Evolutionary conservation across 1,284 basidiomycete genomes (phyloP).

Genomic region (Inonotus obliquus): DNA sequence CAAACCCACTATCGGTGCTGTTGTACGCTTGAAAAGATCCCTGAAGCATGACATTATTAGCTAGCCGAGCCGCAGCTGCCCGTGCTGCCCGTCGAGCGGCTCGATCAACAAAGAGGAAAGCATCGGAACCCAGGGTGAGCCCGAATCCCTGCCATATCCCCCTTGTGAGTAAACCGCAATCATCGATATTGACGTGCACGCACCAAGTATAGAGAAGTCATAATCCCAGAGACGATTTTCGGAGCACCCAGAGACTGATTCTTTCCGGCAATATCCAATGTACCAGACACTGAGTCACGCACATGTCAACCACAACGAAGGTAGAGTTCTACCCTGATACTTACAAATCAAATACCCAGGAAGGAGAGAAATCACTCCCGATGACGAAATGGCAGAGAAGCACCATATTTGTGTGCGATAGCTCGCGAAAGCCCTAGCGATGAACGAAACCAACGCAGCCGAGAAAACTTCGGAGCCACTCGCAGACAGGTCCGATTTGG

Average conservation of each 20-base stretch:
- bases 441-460: conserved; percentile 77
- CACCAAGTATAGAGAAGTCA: conserved; percentile 83
- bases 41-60: conserved; percentile 46
- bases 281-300: conserved; percentile 64
- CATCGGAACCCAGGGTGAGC: conserved; percentile 82
- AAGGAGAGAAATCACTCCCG: conserved; percentile 77
- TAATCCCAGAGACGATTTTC: conserved; percentile 76
- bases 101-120: conserved; percentile 76
- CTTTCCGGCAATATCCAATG: conserved; percentile 83
- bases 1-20: conserved; percentile 32
- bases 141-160: conserved; percentile 71
- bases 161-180: conserved; percentile 11
- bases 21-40: conserved; percentile 71
- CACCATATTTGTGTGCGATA: conserved; percentile 75
- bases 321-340: conserved; percentile 26
- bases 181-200: conserved; percentile 21
- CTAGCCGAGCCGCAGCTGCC: conserved; percentile 45
- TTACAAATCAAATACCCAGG: conserved; percentile 79
- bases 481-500: conserved; percentile 74
- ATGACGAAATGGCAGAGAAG: conserved; percentile 82
- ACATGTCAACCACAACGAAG: neutral
- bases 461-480: conserved; percentile 88
- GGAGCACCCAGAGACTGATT: conserved; percentile 35
- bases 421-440: conserved; percentile 72
- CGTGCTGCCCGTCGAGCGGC: conserved; percentile 52